Percentiles rank a stretch among this genome's conserved stretches.
These are phyloP conservation scores for Pythium volutum DNA, from an alignment of 352 stramenopile species.

Conservation along the genomic window DNA sequence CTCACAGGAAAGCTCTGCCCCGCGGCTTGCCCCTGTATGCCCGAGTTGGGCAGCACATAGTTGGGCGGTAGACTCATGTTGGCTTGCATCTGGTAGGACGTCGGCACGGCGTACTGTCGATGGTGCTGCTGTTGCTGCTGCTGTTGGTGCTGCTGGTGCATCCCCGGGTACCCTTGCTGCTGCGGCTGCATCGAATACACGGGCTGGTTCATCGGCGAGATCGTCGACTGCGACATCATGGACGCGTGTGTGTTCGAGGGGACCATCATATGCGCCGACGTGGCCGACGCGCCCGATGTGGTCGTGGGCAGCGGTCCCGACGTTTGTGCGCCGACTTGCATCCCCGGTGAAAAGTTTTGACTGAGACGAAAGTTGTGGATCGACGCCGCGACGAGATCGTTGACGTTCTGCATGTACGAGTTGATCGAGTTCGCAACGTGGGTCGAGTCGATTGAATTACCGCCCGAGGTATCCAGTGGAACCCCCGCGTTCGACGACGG, in stretches of 20 bases:
- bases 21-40: not conserved
- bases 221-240: slow-evolving; percentile 29
- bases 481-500: not conserved
- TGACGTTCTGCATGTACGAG: slow-evolving; percentile 52
- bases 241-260: slow-evolving; percentile 13
- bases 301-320: slow-evolving; percentile 15
- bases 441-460: slow-evolving; percentile 23
- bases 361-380: slow-evolving; percentile 79
- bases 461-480: not conserved
- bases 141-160: slow-evolving; percentile 22
- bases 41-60: slow-evolving; percentile 43
- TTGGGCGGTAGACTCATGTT: slow-evolving; percentile 42
- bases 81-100: slow-evolving; percentile 43
- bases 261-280: slow-evolving; percentile 12
- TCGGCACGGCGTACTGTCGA: slow-evolving; percentile 33
- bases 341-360: slow-evolving; percentile 48
- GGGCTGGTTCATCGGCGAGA: slow-evolving; percentile 37
- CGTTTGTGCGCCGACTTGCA: slow-evolving; percentile 19
- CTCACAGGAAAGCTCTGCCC: slow-evolving; percentile 17
- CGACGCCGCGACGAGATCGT: slow-evolving; percentile 61
- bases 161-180: slow-evolving; percentile 51
- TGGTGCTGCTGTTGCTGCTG: slow-evolving; percentile 32
- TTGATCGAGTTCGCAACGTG: slow-evolving; percentile 35
- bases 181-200: slow-evolving; percentile 39
- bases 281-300: not conserved